These are phyloP conservation scores for Clathrus columnatus DNA, from an alignment of 768 basidiomycete genomes.

Conservation along the genomic window DNA sequence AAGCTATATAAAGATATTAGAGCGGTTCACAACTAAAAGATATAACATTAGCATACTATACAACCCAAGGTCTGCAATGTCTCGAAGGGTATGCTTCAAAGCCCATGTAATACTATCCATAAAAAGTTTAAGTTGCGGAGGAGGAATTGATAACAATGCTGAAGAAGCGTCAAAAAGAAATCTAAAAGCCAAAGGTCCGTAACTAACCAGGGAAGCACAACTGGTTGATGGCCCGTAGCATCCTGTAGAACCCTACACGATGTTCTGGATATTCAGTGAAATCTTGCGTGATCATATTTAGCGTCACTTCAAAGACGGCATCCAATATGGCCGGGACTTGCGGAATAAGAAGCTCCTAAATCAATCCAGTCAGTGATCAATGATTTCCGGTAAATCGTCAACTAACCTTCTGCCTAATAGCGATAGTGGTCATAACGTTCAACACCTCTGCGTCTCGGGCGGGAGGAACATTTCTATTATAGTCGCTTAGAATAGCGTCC, in stretches of 20 bases:
- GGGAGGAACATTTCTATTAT: slow-evolving; percentile 37
- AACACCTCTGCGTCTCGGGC: slow-evolving; percentile 42
- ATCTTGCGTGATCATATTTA: slow-evolving; percentile 43
- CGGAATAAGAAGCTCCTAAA: slow-evolving; percentile 31
- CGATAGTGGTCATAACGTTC: slow-evolving; percentile 38
- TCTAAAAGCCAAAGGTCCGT: background rate
- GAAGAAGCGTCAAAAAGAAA: slow-evolving; percentile 10
- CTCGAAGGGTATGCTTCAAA: slow-evolving; percentile 42
- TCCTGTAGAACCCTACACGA: slow-evolving; percentile 39
- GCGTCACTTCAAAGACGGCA: slow-evolving; percentile 39
- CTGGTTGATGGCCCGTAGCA: slow-evolving; percentile 35
- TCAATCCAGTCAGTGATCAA: background rate
- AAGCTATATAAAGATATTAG: slow-evolving; percentile 22
- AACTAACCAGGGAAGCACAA: slow-evolving; percentile 37
- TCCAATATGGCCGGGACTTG: slow-evolving; percentile 40
- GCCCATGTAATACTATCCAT: slow-evolving; percentile 43
- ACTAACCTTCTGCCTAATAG: slow-evolving; percentile 34
- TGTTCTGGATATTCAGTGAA: slow-evolving; percentile 43
- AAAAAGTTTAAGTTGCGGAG: slow-evolving; percentile 38
- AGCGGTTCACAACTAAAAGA: slow-evolving; percentile 9
- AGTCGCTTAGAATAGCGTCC: slow-evolving; percentile 40
- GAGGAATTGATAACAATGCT: slow-evolving; percentile 31
- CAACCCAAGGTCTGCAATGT: slow-evolving; percentile 37
- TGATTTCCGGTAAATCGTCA: too few relatives aligned
- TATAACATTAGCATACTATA: slow-evolving; percentile 25